Evolutionary conservation across 768 basidiomycete species (phyloP).

Genomic region (Pleurotus eryngii): DNA sequence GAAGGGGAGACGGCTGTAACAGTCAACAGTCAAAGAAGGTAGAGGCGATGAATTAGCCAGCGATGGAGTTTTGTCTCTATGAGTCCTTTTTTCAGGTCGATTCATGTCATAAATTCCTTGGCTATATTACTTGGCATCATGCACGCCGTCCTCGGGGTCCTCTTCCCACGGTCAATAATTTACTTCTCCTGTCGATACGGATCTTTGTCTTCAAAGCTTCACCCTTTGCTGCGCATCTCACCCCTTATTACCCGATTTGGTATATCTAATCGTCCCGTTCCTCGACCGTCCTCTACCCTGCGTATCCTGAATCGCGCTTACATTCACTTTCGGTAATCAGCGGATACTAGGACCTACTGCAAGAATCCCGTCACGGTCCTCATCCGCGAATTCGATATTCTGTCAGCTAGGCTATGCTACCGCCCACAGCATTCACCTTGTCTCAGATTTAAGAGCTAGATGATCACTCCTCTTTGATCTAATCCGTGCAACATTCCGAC

Average conservation of each 20-base stretch:
- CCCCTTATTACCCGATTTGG: no score
- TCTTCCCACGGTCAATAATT: neutral
- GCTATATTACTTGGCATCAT: slow-evolving; percentile 6
- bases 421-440: no score
- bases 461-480: no score
- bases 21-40: neutral
- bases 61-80: neutral
- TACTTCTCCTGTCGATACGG: neutral
- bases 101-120: slow-evolving; percentile 2
- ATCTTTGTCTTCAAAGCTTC: slow-evolving; percentile 3
- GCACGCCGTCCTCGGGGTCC: slow-evolving; percentile 4
- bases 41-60: neutral
- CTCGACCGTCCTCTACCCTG: neutral
- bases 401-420: no score
- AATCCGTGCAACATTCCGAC: no score
- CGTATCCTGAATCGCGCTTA: neutral
- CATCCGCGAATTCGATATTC: no score
- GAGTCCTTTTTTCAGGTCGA: neutral
- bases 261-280: no score
- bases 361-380: no score
- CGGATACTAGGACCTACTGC: no score
- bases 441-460: no score
- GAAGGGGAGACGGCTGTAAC: neutral
- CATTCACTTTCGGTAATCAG: no score
- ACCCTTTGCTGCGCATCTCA: neutral